These are phyloP conservation scores for Tephrocybe rancida DNA, from an alignment of 768 basidiomycete species.

Conservation along the genomic window DNA sequence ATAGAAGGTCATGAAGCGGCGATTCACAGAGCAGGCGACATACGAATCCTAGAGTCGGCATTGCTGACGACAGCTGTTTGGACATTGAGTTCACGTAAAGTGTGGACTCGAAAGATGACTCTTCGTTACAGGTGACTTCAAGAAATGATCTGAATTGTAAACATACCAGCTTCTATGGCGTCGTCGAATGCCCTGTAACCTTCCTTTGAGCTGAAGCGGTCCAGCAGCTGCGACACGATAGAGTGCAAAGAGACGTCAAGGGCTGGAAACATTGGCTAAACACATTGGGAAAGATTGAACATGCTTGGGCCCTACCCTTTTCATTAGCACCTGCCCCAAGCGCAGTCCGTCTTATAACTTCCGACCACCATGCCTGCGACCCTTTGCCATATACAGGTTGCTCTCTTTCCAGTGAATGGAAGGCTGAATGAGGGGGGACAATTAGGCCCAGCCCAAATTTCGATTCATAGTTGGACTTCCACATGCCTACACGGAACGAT, in stretches of 20 bases:
- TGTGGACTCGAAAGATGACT: conserved; percentile 37
- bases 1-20: not conserved
- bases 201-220: conserved; percentile 67
- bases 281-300: not conserved
- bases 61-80: conserved; percentile 70
- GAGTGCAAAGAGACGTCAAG: conserved; percentile 53
- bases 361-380: conserved; percentile 70
- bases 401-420: conserved; percentile 52
- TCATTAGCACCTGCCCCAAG: conserved; percentile 72
- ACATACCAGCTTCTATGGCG: conserved; percentile 42
- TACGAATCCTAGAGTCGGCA: conserved; percentile 73
- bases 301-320: conserved; percentile 38
- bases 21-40: conserved; percentile 21
- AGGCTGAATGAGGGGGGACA: conserved; percentile 28
- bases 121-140: not conserved
- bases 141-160: conserved; percentile 19
- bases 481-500: conserved; percentile 64
- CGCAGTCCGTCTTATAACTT: conserved; percentile 75
- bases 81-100: conserved; percentile 46
- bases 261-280: conserved; percentile 32
- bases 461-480: not conserved
- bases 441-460: not conserved
- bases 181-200: conserved; percentile 70
- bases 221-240: conserved; percentile 65
- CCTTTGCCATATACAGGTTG: conserved; percentile 62